A percentile compares a stretch with the other conserved stretches of the same genome.
Evolutionary conservation across 306 rosid species (phyloP).

Genomic region (Cucurbita pepo): DNA sequence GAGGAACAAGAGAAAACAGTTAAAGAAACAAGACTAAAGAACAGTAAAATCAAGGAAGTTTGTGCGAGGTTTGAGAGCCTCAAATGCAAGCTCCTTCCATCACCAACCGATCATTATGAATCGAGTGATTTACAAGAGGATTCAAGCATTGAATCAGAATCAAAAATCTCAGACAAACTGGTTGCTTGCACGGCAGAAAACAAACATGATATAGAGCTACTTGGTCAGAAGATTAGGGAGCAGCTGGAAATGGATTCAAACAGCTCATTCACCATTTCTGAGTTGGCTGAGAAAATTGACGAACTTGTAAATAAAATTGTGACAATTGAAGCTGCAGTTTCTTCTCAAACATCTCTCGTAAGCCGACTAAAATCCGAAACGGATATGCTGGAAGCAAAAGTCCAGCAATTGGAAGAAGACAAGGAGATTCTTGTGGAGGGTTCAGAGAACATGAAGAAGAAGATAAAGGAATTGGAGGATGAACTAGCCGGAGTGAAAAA

Average conservation of each 20-base stretch:
- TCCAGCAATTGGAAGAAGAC: constrained; percentile 48
- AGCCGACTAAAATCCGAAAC: constrained; percentile 46
- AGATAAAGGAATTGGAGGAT: constrained; percentile 51
- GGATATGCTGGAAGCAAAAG: constrained; percentile 37
- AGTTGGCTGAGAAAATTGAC: constrained; percentile 64
- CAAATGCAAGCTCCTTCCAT: constrained; percentile 20
- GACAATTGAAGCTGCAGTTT: constrained; percentile 38
- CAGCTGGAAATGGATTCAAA: constrained; percentile 26
- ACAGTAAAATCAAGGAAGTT: constrained; percentile 26
- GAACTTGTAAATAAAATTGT: constrained; percentile 60
- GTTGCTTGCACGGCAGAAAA: constrained; percentile 4
- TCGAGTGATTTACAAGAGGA: neutral
- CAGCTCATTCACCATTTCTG: constrained; percentile 30
- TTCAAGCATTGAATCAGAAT: constrained; percentile 9
- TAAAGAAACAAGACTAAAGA: constrained; percentile 43
- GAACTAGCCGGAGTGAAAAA: constrained; percentile 31
- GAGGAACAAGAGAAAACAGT: constrained; percentile 31
- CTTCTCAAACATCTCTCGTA: constrained; percentile 50
- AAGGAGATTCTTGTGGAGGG: constrained; percentile 41
- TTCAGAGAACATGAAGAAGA: constrained; percentile 29
- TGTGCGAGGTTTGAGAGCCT: constrained; percentile 29
- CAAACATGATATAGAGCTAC: constrained; percentile 3
- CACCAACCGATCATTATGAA: constrained; percentile 2
- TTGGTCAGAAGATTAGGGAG: constrained; percentile 19
- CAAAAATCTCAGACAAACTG: constrained; percentile 16